These are phyloP conservation scores for Trametes maxima DNA, from an alignment of 768 basidiomycete species.

Conservation along the genomic window DNA sequence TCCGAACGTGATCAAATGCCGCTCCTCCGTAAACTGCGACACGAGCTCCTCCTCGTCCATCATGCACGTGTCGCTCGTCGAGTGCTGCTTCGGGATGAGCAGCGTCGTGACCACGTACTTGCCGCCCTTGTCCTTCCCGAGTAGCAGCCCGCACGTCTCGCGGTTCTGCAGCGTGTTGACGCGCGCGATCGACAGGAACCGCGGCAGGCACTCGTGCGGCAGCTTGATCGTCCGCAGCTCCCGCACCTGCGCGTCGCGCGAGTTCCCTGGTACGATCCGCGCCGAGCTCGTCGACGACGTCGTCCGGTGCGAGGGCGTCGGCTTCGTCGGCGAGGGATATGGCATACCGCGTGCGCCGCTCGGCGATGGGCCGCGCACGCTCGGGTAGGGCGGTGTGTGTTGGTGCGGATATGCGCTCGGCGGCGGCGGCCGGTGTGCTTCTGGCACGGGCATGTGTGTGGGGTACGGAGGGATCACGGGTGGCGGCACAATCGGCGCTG, in stretches of 20 bases:
- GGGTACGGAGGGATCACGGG: conserved; percentile 27
- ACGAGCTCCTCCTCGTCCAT: conserved; percentile 92
- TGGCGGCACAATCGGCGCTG: conserved; percentile 26
- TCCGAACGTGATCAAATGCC: conserved; percentile 82
- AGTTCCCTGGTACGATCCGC: conserved; percentile 30
- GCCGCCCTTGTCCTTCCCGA: conserved; percentile 66
- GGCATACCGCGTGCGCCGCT: conserved; percentile 26
- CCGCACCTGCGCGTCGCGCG: conserved; percentile 36
- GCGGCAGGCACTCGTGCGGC: conserved; percentile 70
- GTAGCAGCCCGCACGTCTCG: conserved; percentile 86
- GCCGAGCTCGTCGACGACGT: conserved; percentile 23
- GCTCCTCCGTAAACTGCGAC: conserved; percentile 79
- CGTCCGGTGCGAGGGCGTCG: conserved; percentile 31
- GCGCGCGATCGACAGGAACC: conserved; percentile 76
- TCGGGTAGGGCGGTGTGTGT: conserved; percentile 10
- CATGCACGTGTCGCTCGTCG: conserved; percentile 89
- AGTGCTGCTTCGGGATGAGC: conserved; percentile 86
- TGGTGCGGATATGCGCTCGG: conserved; percentile 13
- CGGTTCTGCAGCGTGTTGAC: conserved; percentile 76
- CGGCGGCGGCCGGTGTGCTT: conserved; percentile 12
- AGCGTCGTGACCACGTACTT: conserved; percentile 77
- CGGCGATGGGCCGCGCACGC: conserved; percentile 26
- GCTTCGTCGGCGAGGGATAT: conserved; percentile 35
- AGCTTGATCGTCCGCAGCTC: conserved; percentile 67
- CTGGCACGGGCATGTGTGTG: conserved; percentile 23